These are phyloP conservation scores for Pichia sp. DNA, from an alignment of 1,139 yeast genomes.

Conservation along the genomic window DNA sequence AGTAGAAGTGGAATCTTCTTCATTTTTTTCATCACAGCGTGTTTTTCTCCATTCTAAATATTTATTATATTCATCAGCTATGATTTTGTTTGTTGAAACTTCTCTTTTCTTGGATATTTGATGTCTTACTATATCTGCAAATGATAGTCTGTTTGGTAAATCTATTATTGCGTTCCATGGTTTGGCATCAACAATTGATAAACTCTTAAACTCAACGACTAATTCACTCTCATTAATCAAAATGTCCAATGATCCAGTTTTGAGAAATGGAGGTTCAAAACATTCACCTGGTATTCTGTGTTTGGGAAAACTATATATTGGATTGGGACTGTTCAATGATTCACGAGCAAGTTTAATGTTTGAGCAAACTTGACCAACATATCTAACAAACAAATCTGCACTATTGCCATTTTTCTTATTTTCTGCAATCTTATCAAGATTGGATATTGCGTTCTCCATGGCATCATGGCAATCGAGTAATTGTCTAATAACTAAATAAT, in stretches of 20 bases:
- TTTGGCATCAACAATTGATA: conserved; percentile 21
- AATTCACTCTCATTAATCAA: conserved; percentile 28
- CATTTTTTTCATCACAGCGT: conserved; percentile 5
- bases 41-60: conserved; percentile 22
- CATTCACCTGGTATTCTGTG: conserved; percentile 17
- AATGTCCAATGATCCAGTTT: conserved; percentile 25
- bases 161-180: conserved; percentile 30
- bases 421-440: conserved; percentile 23
- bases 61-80: conserved; percentile 27
- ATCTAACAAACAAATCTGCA: conserved; percentile 18
- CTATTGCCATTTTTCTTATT: conserved; percentile 7
- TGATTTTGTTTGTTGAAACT: conserved; percentile 25
- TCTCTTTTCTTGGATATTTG: conserved; percentile 27
- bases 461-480: conserved; percentile 30
- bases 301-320: conserved; percentile 27
- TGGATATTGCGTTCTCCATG: conserved; percentile 25
- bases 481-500: conserved; percentile 24
- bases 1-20: conserved; percentile 2
- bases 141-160: conserved; percentile 19
- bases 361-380: conserved; percentile 21
- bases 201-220: conserved; percentile 26
- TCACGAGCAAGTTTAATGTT: conserved; percentile 25
- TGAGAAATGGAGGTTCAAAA: conserved; percentile 27
- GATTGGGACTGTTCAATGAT: conserved; percentile 24
- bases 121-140: conserved; percentile 28